Evolutionary conservation across 2,329 filamentous ascomycete species (phyloP).

Genomic region (Gremmenia infestans): DNA sequence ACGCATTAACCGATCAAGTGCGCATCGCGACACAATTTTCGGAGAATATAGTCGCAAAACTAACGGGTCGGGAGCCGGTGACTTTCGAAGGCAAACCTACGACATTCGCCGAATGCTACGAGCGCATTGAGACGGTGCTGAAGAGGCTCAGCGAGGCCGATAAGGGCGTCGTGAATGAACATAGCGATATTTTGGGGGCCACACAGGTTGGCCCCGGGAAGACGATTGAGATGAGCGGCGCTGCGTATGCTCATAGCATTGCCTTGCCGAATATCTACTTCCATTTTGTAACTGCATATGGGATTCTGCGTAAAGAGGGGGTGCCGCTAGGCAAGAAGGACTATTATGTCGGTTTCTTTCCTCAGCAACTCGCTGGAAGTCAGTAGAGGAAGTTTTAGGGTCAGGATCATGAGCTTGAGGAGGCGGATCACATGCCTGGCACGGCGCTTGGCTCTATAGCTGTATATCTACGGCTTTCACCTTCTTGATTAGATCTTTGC

Average conservation of each 20-base stretch:
- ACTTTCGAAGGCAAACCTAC: constrained; percentile 16
- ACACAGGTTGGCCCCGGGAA: constrained; percentile 16
- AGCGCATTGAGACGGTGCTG: constrained; percentile 25
- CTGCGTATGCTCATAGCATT: constrained; percentile 42
- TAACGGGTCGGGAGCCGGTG: constrained; percentile 24
- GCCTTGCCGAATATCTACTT: constrained; percentile 57
- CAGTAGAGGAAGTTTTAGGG: not conserved
- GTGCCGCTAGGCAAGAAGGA: constrained; percentile 55
- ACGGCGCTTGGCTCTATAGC: too few species aligned
- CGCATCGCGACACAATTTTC: constrained; percentile 26
- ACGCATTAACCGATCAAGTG: constrained; percentile 40
- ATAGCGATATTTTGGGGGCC: constrained; percentile 11
- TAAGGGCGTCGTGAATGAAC: constrained; percentile 23
- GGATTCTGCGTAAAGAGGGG: constrained; percentile 54
- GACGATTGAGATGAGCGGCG: constrained; percentile 8
- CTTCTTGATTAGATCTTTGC: too few species aligned
- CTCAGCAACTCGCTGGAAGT: constrained; percentile 6
- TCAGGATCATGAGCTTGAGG: too few species aligned
- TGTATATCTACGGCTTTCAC: too few species aligned
- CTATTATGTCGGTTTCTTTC: constrained; percentile 32
- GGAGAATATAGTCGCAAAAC: constrained; percentile 24
- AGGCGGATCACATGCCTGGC: too few species aligned
- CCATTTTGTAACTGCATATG: constrained; percentile 53
- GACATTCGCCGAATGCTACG: constrained; percentile 22
- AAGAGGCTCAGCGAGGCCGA: constrained; percentile 19